phyloP scores from a whole-genome alignment of 345 rosid species.

The Garcia nutans region DNA sequence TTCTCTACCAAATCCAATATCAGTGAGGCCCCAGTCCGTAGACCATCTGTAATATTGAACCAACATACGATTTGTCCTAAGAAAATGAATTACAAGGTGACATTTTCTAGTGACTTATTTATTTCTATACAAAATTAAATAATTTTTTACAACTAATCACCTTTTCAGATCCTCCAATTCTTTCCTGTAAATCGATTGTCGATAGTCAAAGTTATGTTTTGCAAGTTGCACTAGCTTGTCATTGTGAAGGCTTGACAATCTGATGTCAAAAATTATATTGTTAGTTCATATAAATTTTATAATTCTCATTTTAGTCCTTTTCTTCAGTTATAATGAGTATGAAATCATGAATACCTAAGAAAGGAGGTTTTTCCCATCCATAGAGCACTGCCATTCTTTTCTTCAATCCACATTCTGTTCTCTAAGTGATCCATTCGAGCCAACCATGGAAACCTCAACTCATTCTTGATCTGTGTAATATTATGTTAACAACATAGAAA shows the following conservation, averaged over 20 bases:
- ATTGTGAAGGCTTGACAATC: constrained; percentile 36
- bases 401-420: constrained; percentile 63
- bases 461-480: constrained; percentile 43
- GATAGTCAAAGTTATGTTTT: constrained; percentile 32
- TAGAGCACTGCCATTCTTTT: constrained; percentile 34
- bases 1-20: constrained; percentile 68
- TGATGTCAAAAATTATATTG: constrained; percentile 11
- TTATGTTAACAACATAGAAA: not conserved
- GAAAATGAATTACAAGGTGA: too few relatives aligned
- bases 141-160: constrained; percentile 28
- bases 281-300: not conserved
- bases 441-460: constrained; percentile 51
- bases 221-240: constrained; percentile 46
- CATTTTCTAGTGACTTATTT: too few relatives aligned
- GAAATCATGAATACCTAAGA: constrained; percentile 36
- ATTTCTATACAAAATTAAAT: too few relatives aligned
- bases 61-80: not conserved
- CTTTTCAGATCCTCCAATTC: constrained; percentile 50
- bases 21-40: constrained; percentile 38
- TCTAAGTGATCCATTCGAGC: constrained; percentile 60
- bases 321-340: not conserved
- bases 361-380: constrained; percentile 50
- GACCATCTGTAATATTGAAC: constrained; percentile 47
- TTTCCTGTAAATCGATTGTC: constrained; percentile 41
- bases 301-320: too few relatives aligned